Evolutionary conservation across 441 rosid species (phyloP), one percentile per base, ranked within the genome.

Genomic region (Populus hybrid): DNA sequence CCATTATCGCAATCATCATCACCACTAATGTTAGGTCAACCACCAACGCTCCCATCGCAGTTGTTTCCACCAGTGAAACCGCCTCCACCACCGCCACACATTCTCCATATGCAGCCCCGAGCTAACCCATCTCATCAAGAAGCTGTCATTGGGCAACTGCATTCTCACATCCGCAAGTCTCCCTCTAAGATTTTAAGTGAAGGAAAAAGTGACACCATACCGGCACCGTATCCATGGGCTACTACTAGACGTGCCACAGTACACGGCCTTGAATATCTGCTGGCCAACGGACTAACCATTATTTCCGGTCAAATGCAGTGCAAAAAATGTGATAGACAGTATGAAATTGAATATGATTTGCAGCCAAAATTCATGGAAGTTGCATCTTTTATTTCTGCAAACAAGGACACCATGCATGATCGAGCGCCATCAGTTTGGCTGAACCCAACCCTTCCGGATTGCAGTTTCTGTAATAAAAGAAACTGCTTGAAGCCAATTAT

Each of bases 221-320:
- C 70, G 8, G 72, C 80, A 18, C 87, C 89, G 2, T 89, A 67
- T 69, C 87, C 88, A 2, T 87, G 90, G 90, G 89, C 92, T 6
- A 84, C 85, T 0, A 67, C 67, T 12, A 73, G 74, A 18, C 83
- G 89, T 12, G 89, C 90, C 70, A 79, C 12, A 4, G 70, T 87
- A 7, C 85, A 83, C 14, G 71, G 76, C 40, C 78, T 87, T 16
- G 79, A 82, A 4, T 50, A 77, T 73, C 87, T 89, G 6, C 20
- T 77, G 10, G 70, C 83, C n/a, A 77, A 73, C 4, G 73, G 83
- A 14, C 73, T 89, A 5, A 69, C 3, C n/a, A 73, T 16, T n/a
- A 81, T 89, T 67, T 35, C 46, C 0, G 90, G 90, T 0, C 74
- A 79, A 10, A 76, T 87, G 36, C 83, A 83, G 35, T 87, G 89